Percentiles rank a stretch among this genome's conserved stretches.
Evolutionary conservation across 164 flowering plant species (phyloP).

Genomic region (Echeveria elegans): DNA sequence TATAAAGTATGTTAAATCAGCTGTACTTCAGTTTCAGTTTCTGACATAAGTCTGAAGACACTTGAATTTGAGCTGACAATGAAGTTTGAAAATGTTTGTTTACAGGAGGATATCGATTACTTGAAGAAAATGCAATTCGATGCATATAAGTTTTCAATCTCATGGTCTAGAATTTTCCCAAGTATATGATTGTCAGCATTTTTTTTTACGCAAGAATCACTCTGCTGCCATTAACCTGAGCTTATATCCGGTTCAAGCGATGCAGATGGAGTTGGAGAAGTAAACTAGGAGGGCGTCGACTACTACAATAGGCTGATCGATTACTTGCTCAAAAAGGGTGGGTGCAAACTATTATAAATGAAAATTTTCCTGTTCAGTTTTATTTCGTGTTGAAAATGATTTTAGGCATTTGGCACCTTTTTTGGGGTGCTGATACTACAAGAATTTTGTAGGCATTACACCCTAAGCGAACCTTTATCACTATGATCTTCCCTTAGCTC

Average conservation of each 20-base stretch:
- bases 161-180: conserved; percentile 71
- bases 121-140: conserved; percentile 44
- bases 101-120: conserved; percentile 51
- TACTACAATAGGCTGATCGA: conserved; percentile 55
- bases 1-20: conserved; percentile 26
- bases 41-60: neutral
- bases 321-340: conserved; percentile 48
- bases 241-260: neutral
- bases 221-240: neutral
- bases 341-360: neutral
- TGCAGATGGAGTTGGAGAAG: conserved; percentile 50
- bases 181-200: conserved; percentile 17
- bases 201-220: neutral
- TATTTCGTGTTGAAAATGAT: no score
- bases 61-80: neutral
- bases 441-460: conserved; percentile 37
- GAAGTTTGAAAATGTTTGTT: neutral
- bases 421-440: neutral
- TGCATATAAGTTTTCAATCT: conserved; percentile 61
- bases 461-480: conserved; percentile 67
- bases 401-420: no score
- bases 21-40: neutral
- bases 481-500: conserved; percentile 57
- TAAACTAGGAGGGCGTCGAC: conserved; percentile 56
- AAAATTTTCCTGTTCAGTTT: neutral